Conservation (phyloP, 2,329 filamentous ascomycete genomes). For the Phyllosticta citrichinensis region DNA sequence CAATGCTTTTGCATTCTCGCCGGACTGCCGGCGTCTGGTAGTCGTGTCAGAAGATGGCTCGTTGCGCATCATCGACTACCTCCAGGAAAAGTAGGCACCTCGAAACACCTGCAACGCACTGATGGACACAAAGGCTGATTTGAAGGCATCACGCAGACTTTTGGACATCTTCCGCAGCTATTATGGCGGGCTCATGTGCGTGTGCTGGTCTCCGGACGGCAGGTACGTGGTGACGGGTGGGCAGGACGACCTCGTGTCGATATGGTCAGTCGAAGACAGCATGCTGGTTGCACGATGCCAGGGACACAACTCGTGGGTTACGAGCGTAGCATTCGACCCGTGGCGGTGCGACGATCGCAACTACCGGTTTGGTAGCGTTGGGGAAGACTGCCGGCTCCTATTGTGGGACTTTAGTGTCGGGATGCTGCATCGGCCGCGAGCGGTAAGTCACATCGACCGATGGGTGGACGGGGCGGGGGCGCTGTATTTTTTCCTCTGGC, state of each 20-base stretch:
- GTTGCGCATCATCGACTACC: conserved; percentile 80
- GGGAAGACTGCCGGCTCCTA: conserved; percentile 81
- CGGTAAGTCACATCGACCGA: conserved; percentile 42
- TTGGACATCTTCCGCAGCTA: conserved; percentile 81
- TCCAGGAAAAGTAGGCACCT: conserved; percentile 66
- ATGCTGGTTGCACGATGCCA: conserved; percentile 84
- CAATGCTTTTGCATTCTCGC: conserved; percentile 86
- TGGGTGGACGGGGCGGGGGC: background rate
- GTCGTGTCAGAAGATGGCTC: conserved; percentile 88
- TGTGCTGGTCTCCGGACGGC: conserved; percentile 95
- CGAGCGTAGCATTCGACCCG: conserved; percentile 84
- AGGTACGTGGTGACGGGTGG: conserved; percentile 93
- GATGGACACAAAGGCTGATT: conserved; percentile 1
- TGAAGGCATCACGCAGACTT: conserved; percentile 45
- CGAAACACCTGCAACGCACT: conserved; percentile 6
- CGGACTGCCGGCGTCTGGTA: conserved; percentile 76
- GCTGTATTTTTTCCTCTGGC: background rate
- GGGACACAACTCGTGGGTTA: conserved; percentile 93
- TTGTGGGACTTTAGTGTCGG: conserved; percentile 97
- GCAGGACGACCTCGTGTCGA: conserved; percentile 90
- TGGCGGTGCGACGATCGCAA: conserved; percentile 95
- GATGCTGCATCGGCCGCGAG: conserved; percentile 88
- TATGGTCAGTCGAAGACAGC: conserved; percentile 82
- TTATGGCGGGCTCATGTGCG: conserved; percentile 85
- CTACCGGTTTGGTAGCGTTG: conserved; percentile 92